phyloP scores from a whole-genome alignment of 2,329 filamentous ascomycete genomes.

The Colletotrichum endophyticum region DNA sequence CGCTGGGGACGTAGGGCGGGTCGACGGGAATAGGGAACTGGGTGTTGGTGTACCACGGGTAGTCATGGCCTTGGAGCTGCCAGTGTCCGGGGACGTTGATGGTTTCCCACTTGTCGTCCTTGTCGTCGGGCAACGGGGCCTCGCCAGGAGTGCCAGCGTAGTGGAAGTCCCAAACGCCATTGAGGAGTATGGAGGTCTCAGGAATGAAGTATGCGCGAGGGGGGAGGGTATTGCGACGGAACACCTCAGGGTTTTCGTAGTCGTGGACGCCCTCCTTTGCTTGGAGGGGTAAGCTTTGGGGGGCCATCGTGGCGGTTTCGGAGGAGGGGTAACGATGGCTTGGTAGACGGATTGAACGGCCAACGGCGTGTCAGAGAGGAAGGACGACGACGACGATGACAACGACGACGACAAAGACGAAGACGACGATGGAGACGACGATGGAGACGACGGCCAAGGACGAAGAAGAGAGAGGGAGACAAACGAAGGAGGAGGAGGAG shows the following conservation, averaged over 20 bases:
- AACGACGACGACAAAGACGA: not conserved
- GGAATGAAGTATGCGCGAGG: conserved; percentile 59
- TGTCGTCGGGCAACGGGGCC: conserved; percentile 42
- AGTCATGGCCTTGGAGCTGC: conserved; percentile 72
- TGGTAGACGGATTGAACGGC: not conserved
- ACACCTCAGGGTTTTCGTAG: conserved; percentile 55
- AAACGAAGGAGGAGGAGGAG: not conserved
- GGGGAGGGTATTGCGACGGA: conserved; percentile 58
- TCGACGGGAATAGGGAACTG: conserved; percentile 69
- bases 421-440: not conserved
- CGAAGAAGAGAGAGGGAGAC: not conserved
- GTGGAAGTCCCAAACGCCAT: conserved; percentile 63
- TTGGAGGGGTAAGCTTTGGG: conserved; percentile 35
- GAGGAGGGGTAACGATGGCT: not conserved
- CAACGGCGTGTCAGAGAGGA: not conserved
- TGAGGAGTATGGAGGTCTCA: conserved; percentile 52
- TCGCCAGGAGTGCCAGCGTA: conserved; percentile 49
- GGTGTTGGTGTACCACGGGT: conserved; percentile 73
- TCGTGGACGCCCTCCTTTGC: conserved; percentile 45
- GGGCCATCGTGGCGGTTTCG: conserved; percentile 19
- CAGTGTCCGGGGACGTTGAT: conserved; percentile 71
- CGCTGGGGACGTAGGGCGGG: conserved; percentile 65
- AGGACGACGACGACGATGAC: not conserved
- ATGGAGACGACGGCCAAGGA: not conserved
- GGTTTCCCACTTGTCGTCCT: conserved; percentile 45